Evolutionary conservation across 139 green algal genomes (phyloP).

Genomic region (Dunaliella sp.): DNA sequence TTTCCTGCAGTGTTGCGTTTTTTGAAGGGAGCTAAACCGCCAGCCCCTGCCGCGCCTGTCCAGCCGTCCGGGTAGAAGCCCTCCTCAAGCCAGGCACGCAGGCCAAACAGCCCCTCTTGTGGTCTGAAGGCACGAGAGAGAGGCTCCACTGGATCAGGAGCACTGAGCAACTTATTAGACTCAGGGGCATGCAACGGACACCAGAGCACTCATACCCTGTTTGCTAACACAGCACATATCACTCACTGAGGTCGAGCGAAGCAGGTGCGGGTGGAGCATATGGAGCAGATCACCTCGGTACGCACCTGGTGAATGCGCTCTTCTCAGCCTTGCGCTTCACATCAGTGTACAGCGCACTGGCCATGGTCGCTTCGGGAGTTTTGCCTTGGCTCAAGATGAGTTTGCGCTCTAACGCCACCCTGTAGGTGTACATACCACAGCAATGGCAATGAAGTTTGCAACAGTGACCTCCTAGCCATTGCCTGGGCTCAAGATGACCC

Average conservation of each 20-base stretch:
- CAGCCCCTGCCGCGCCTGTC: slow-evolving; percentile 30
- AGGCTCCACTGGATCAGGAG: neutral
- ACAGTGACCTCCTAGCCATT: too few species aligned
- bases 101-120: slow-evolving; percentile 80
- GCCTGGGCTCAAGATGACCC: too few species aligned
- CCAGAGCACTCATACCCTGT: neutral
- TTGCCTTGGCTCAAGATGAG: slow-evolving; percentile 74
- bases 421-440: too few species aligned
- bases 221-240: too few species aligned
- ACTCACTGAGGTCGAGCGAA: too few species aligned
- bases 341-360: slow-evolving; percentile 81
- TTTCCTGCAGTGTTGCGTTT: slow-evolving; percentile 9
- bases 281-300: too few species aligned
- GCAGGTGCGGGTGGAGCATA: too few species aligned
- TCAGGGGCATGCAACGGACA: neutral
- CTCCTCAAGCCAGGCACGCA: slow-evolving; percentile 74
- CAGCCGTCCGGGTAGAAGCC: slow-evolving; percentile 60
- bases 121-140: slow-evolving; percentile 34
- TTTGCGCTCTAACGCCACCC: slow-evolving; percentile 55
- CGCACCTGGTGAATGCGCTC: slow-evolving; percentile 50
- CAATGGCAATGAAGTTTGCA: too few species aligned
- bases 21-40: slow-evolving; percentile 45
- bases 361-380: slow-evolving; percentile 86
- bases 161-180: too few species aligned
- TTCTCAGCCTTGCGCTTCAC: slow-evolving; percentile 71